Evolutionary conservation across 345 rosid species (phyloP), one percentile per base, ranked within the genome.

Genomic region (Gossypium thurberi): DNA sequence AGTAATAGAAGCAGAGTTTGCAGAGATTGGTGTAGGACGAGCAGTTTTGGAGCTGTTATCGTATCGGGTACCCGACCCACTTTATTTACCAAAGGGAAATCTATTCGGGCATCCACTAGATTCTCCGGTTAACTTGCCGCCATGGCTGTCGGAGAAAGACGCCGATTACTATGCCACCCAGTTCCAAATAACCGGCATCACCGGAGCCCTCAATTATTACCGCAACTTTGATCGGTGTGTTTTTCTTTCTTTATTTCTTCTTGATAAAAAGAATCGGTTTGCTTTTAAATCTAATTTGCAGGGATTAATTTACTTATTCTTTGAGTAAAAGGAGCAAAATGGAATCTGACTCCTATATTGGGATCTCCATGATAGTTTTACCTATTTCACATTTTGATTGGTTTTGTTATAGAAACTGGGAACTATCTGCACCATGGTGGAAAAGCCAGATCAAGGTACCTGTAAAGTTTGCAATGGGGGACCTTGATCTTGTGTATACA

Each of bases 351-450:
- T 33, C 1, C 0, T 33, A 0, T 33, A 4, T 33, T 5, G 0
- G 1, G 7, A 33, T 33, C 1, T 33, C 2, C 7, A 33, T 33
- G 1, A 33, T 33, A 33, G 7, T 33, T 1, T 33, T 33, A 44
- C 3, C 48, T 8, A 44, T 44, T 56, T 56, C 26, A 18, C 21
- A 8, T 53, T 10, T 0, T 33, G 3, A 0, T 37, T 0, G 2
- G 0, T 8, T 8, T 10, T 47, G 10, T 1, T 0, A 37, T 83
- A 88, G 96, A 85, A 87, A 87, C 10, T 87, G 88, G 89, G 93
- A 88, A 80, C 75, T 87, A 23, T 8, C 71, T 40, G 84, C 85
- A 11, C 76, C 87, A 1, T 87, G 93, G 96, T 81, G 77, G 58
- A 87, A 78, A 71, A 52, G 84, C 2, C 82, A 84, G 53, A 80